Base-by-base conservation (phyloP, 352 stramenopile species). In the Phytophthora colocasiae region DNA sequence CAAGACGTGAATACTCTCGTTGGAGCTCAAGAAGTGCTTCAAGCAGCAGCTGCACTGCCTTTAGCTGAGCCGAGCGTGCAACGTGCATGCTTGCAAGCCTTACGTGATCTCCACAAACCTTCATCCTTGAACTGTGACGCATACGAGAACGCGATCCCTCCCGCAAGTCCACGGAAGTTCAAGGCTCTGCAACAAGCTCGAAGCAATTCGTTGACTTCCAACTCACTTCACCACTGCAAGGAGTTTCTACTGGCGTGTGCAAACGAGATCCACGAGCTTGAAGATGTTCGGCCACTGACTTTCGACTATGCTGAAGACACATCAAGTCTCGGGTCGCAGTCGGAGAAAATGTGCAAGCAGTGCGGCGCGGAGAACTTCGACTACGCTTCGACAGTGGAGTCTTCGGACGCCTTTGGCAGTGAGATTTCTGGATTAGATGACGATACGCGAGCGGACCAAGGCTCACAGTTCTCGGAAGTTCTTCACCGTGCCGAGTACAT, bases 211-310 rank as follows among this genome's bases (percentile, higher is more conserved):
- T 45, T 80, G 27, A 38, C n/a, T 5, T 15, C 40, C 1, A 41
- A 53, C 9, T 89, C 75, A 24, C 55, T 90, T 8, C 63, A 75
- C 45, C 76, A 86, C 56, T 91, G 84, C 71, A 85, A 82, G 47
- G 73, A 78, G 26, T 94, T 92, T 50, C 51, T 94, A 43, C 75
- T 91, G 7, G 83, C 85, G 27, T 92, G 83, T 58, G 80, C 79
- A 11, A 94, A 92, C 66, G 83, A 94, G 56, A 92, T 94, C 70
- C 80, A 91, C 63, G 83, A 94, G 22, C 71, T 92, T 10, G 83
- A 94, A 43, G 85, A 87, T 14, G 72, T 80, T n/a, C 78, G 81
- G 54, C 73, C 84, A 8, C 60, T 65, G 44, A 65, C 56, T 19
- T 92, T 92, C 29, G 86, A 94, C 73, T 92, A 94, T 41, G 81